phyloP scores from a whole-genome alignment of 345 rosid genomes.

The Arabidopsis suecica region DNA sequence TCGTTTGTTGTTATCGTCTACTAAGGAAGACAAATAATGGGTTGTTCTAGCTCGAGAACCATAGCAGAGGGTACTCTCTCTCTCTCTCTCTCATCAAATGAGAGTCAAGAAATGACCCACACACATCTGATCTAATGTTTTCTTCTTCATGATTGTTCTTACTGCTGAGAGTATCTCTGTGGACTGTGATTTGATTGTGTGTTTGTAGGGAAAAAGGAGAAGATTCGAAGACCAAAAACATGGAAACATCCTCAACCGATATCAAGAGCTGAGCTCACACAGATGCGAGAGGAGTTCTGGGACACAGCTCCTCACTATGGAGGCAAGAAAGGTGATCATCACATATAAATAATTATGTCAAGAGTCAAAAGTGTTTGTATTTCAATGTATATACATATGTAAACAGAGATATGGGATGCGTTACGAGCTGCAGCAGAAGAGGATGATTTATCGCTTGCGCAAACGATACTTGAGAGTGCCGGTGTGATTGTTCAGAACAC shows the following conservation, averaged over 20 bases:
- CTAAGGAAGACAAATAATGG: constrained; percentile 32
- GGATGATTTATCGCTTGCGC: constrained; percentile 65
- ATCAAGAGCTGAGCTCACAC: constrained; percentile 72
- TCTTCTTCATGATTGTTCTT: constrained; percentile 18
- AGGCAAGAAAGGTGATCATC: constrained; percentile 52
- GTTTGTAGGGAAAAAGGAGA: constrained; percentile 58
- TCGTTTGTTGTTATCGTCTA: constrained; percentile 16
- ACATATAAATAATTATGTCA: background rate
- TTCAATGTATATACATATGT: background rate
- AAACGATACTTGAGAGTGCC: constrained; percentile 79
- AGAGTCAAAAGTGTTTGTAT: background rate
- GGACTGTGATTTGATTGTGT: constrained; percentile 20
- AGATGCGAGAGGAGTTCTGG: constrained; percentile 94
- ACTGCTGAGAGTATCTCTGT: constrained; percentile 8
- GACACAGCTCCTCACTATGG: constrained; percentile 99
- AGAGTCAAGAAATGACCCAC: constrained; percentile 3
- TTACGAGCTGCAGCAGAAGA: constrained; percentile 81
- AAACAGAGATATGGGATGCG: constrained; percentile 89
- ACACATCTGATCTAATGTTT: constrained; percentile 10
- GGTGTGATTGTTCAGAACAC: constrained; percentile 73
- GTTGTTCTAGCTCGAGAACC: constrained; percentile 46
- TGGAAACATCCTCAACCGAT: constrained; percentile 92
- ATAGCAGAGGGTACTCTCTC: constrained; percentile 35
- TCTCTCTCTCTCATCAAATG: constrained; percentile 1
- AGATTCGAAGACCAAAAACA: constrained; percentile 79